A percentile compares a stretch with the other conserved stretches of the same genome.
phyloP scores from a whole-genome alignment of 2,329 filamentous ascomycete species.

The Verticillium albo-atrum region DNA sequence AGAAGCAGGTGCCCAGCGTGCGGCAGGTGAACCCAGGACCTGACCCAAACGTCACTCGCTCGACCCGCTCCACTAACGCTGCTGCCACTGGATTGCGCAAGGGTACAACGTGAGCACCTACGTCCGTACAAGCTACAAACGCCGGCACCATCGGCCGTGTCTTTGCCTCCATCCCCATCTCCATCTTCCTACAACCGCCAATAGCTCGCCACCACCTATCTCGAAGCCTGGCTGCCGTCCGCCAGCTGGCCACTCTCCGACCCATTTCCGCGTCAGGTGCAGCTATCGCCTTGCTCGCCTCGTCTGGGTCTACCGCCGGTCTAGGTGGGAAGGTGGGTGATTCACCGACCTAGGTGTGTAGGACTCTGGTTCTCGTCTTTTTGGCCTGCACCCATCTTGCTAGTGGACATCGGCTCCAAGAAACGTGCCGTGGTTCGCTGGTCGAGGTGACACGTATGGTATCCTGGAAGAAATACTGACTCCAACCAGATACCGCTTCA shows the following conservation, averaged over 20 bases:
- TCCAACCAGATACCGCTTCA: background rate
- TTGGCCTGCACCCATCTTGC: too few relatives aligned
- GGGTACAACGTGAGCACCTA: background rate
- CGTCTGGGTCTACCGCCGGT: background rate
- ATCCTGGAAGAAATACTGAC: too few relatives aligned
- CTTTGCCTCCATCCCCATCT: background rate
- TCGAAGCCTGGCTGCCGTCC: too few relatives aligned
- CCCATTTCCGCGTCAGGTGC: background rate
- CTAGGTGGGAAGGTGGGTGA: background rate
- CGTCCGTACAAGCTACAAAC: background rate
- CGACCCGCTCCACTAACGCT: background rate
- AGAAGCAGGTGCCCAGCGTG: background rate
- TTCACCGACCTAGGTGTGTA: background rate
- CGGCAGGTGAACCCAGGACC: background rate
- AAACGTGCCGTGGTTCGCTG: background rate
- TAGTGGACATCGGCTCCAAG: too few relatives aligned
- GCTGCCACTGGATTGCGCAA: background rate
- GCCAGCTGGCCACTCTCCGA: background rate
- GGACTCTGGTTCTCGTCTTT: background rate
- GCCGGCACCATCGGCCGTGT: background rate
- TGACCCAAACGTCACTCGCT: background rate
- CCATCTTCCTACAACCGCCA: background rate
- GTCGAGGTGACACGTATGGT: background rate
- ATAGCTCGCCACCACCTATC: background rate
- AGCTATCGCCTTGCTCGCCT: background rate